phyloP scores from a whole-genome alignment of 164 flowering plant genomes.

The Macadamia integrifolia region DNA sequence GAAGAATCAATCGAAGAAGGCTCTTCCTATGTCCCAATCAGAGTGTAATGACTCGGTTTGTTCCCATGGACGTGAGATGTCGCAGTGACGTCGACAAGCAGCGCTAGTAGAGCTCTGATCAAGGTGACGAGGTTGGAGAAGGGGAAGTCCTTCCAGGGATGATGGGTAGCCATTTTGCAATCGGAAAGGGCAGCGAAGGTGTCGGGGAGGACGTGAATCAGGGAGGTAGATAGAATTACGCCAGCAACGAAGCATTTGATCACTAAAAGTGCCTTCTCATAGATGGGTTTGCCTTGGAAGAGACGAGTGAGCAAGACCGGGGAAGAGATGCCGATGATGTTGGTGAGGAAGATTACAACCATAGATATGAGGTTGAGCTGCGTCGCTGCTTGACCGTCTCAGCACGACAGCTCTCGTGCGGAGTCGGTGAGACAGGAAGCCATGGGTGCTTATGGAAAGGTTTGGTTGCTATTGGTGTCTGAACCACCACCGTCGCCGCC shows the following conservation, averaged over 20 bases:
- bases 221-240: constrained; percentile 69
- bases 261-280: constrained; percentile 40
- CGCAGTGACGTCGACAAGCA: constrained; percentile 3
- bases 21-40: constrained; percentile 26
- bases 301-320: constrained; percentile 54
- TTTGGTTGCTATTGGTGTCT: too few relatives aligned
- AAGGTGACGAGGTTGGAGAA: constrained; percentile 54
- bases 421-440: constrained; percentile 28
- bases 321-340: constrained; percentile 46
- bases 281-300: constrained; percentile 48
- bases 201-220: constrained; percentile 78
- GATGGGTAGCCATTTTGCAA: constrained; percentile 50
- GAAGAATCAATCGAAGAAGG: not conserved
- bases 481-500: too few relatives aligned
- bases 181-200: constrained; percentile 58
- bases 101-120: constrained; percentile 43
- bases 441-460: constrained; percentile 10
- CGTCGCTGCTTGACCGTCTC: constrained; percentile 43
- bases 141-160: constrained; percentile 81
- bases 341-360: constrained; percentile 43
- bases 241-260: constrained; percentile 90
- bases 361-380: constrained; percentile 54
- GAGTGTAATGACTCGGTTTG: constrained; percentile 19
- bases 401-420: constrained; percentile 32
- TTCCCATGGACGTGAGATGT: not conserved